phyloP scores from a whole-genome alignment of 306 rosid species.

The Vigna hirtella region DNA sequence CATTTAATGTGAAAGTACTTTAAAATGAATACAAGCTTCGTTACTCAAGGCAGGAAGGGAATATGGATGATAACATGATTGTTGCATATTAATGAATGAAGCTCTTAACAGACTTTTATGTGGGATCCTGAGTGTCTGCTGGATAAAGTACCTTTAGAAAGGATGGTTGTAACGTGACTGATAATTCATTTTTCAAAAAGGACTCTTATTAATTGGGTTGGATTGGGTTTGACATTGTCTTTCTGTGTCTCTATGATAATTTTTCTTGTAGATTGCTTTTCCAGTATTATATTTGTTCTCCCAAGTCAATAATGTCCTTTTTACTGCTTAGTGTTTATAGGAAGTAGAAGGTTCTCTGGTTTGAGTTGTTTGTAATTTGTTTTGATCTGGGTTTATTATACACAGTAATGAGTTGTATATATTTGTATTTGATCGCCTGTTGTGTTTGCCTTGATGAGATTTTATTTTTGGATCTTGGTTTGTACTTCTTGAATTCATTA shows the following conservation, averaged over 20 bases:
- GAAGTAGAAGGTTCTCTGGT: constrained; percentile 23
- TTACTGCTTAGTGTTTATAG: constrained; percentile 4
- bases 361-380: constrained; percentile 1
- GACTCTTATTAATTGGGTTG: not conserved
- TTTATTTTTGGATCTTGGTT: constrained; percentile 26
- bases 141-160: not conserved
- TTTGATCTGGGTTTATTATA: not conserved
- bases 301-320: constrained; percentile 6
- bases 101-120: constrained; percentile 13
- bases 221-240: constrained; percentile 20
- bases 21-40: constrained; percentile 4
- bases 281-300: constrained; percentile 16
- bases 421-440: constrained; percentile 15
- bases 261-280: constrained; percentile 23
- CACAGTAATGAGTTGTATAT: constrained; percentile 2
- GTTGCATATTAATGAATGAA: constrained; percentile 34
- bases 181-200: constrained; percentile 15
- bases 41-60: constrained; percentile 1
- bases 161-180: constrained; percentile 6
- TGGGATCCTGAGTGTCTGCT: constrained; percentile 8
- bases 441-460: constrained; percentile 14
- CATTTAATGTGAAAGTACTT: constrained; percentile 11
- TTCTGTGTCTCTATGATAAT: not conserved
- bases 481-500: not conserved
- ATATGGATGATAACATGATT: constrained; percentile 10